Percentiles rank a stretch among this genome's conserved stretches.
These are phyloP conservation scores for Cutaneotrichosporon dermatis DNA, from an alignment of 1,284 basidiomycete genomes.

Conservation along the genomic window DNA sequence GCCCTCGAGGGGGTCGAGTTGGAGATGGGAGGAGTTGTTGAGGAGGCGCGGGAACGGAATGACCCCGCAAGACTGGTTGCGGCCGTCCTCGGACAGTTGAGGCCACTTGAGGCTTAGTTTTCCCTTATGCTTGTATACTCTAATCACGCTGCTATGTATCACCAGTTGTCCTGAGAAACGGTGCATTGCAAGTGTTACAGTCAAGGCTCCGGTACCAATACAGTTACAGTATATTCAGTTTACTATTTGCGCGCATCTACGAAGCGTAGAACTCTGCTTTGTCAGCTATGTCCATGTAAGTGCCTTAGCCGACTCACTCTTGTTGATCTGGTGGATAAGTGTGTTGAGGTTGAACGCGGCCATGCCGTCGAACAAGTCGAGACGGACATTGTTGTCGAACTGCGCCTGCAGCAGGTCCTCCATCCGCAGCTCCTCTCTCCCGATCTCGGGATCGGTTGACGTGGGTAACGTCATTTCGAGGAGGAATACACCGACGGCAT, in stretches of 20 bases:
- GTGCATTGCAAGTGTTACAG: neutral
- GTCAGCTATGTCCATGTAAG: neutral
- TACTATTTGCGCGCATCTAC: neutral
- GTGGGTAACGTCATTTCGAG: slow-evolving; percentile 65
- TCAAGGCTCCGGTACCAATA: no score
- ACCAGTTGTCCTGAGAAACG: neutral
- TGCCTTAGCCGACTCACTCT: slow-evolving; percentile 54
- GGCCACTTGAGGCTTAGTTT: neutral
- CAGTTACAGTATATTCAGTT: neutral
- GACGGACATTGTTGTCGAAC: slow-evolving; percentile 78
- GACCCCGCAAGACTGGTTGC: neutral
- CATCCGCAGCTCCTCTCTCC: slow-evolving; percentile 59
- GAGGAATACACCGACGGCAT: slow-evolving; percentile 83
- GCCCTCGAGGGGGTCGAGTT: neutral
- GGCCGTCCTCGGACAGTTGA: neutral
- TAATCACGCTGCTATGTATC: no score
- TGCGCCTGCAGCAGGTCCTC: slow-evolving; percentile 89
- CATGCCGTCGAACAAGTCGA: slow-evolving; percentile 75
- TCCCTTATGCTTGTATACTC: no score
- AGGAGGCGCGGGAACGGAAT: slow-evolving; percentile 15
- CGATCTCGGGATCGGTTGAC: slow-evolving; percentile 59
- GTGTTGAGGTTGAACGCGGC: slow-evolving; percentile 86
- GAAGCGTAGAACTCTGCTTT: slow-evolving; percentile 8
- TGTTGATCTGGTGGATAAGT: slow-evolving; percentile 92
- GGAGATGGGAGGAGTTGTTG: slow-evolving; percentile 25